These are phyloP conservation scores for Gastrolobium bilobum DNA, from an alignment of 306 rosid genomes.

Conservation along the genomic window DNA sequence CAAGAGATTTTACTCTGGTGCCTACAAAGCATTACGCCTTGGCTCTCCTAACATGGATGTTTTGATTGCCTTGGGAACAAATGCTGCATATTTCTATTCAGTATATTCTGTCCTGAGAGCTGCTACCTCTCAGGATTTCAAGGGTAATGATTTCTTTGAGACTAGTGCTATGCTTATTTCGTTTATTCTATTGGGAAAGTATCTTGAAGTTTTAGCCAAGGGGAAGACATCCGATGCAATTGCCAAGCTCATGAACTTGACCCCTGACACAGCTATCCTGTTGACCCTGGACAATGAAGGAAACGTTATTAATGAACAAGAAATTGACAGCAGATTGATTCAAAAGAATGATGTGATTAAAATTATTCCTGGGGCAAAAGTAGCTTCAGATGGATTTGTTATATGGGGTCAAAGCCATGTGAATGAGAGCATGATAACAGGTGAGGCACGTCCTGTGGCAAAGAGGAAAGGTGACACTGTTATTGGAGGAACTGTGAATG, in stretches of 20 bases:
- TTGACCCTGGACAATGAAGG: constrained; percentile 61
- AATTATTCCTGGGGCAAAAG: constrained; percentile 71
- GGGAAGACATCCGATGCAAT: constrained; percentile 86
- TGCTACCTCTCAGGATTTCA: constrained; percentile 58
- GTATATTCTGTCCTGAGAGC: constrained; percentile 65
- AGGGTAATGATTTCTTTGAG: constrained; percentile 83
- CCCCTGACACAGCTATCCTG: constrained; percentile 73
- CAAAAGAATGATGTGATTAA: constrained; percentile 78
- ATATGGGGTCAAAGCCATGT: constrained; percentile 79
- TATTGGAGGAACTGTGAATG: constrained; percentile 83
- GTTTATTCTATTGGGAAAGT: constrained; percentile 80
- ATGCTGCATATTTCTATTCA: constrained; percentile 86
- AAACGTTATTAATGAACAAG: constrained; percentile 58
- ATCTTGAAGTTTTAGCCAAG: constrained; percentile 78
- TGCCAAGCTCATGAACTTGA: constrained; percentile 79
- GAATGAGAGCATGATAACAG: constrained; percentile 91
- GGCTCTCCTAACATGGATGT: constrained; percentile 91
- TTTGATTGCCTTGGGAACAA: constrained; percentile 80
- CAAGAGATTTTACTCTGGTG: constrained; percentile 69
- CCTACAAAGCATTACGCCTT: constrained; percentile 69
- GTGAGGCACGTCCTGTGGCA: constrained; percentile 71
- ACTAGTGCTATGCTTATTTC: constrained; percentile 83
- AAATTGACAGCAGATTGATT: constrained; percentile 69
- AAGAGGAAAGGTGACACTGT: constrained; percentile 71
- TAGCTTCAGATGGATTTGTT: constrained; percentile 77